These are phyloP conservation scores for Candida xyloterini DNA, from an alignment of 805 yeast species.

Conservation along the genomic window DNA sequence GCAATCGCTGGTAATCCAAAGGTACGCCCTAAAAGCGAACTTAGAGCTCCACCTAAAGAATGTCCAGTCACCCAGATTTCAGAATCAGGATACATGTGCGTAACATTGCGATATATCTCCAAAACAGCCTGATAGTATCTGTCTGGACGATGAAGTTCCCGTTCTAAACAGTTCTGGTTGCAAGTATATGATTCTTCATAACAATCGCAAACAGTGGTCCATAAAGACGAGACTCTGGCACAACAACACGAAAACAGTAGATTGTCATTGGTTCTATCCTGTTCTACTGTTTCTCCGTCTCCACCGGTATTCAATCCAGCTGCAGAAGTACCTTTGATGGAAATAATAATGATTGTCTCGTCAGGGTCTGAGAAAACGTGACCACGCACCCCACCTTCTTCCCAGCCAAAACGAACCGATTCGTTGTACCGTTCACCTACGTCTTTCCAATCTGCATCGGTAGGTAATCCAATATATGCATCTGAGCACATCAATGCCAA, in stretches of 20 bases:
- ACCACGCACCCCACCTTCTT: slow-evolving; percentile 79
- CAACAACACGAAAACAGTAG: slow-evolving; percentile 92
- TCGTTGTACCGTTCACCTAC: slow-evolving; percentile 43
- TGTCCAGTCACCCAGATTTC: slow-evolving; percentile 93
- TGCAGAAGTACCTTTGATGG: slow-evolving; percentile 91
- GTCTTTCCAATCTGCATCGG: slow-evolving; percentile 84
- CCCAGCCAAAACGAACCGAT: slow-evolving; percentile 80
- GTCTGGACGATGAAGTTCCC: slow-evolving; percentile 69
- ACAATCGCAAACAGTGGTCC: slow-evolving; percentile 97
- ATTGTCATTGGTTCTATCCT: slow-evolving; percentile 86
- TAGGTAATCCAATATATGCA: slow-evolving; percentile 81
- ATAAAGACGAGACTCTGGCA: slow-evolving; percentile 83
- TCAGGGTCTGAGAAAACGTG: slow-evolving; percentile 72
- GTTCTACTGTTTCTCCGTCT: slow-evolving; percentile 63
- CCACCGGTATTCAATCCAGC: slow-evolving; percentile 55
- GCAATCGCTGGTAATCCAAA: slow-evolving; percentile 88
- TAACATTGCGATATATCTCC: slow-evolving; percentile 73
- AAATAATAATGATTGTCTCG: slow-evolving; percentile 62
- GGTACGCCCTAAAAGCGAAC: slow-evolving; percentile 80
- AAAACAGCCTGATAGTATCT: slow-evolving; percentile 78
- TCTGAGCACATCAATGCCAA: slow-evolving; percentile 86
- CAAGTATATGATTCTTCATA: slow-evolving; percentile 81
- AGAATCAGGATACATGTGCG: slow-evolving; percentile 60
- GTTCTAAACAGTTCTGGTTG: slow-evolving; percentile 81
- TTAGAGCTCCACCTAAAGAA: slow-evolving; percentile 87